Conservation (phyloP, 78 protist genomes). For the Acrasis kona region DNA sequence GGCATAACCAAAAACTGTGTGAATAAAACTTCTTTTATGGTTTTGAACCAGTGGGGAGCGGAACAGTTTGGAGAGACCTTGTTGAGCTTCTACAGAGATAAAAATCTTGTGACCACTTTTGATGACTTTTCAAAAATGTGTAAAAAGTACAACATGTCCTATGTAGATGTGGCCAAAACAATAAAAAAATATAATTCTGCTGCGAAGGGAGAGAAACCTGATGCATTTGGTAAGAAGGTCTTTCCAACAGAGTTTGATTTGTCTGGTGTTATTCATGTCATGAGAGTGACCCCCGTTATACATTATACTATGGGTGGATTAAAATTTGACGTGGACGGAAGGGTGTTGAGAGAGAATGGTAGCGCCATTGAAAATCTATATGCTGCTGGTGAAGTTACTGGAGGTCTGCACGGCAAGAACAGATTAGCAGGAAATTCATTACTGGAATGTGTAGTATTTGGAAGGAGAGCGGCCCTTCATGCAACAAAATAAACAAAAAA, state of each 20-base stretch:
- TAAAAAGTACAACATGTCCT: neutral
- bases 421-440: slow-evolving; percentile 74
- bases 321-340: neutral
- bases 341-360: slow-evolving; percentile 1
- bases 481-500: no score
- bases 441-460: slow-evolving; percentile 72
- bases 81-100: slow-evolving; percentile 24
- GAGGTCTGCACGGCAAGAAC: slow-evolving; percentile 79
- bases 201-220: slow-evolving; percentile 5
- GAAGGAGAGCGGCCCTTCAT: slow-evolving; percentile 48
- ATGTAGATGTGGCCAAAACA: slow-evolving; percentile 13
- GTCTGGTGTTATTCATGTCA: slow-evolving; percentile 15
- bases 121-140: slow-evolving; percentile 14
- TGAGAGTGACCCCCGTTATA: slow-evolving; percentile 47
- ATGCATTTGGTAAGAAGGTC: slow-evolving; percentile 33
- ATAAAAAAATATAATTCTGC: slow-evolving; percentile 1
- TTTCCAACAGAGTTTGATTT: slow-evolving; percentile 10
- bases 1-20: slow-evolving; percentile 25
- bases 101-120: neutral
- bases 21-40: neutral
- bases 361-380: slow-evolving; percentile 34
- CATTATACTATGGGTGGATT: slow-evolving; percentile 79
- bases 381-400: slow-evolving; percentile 78
- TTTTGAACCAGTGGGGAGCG: slow-evolving; percentile 3
- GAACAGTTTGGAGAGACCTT: slow-evolving; percentile 3